Evolutionary conservation across 352 stramenopile species (phyloP), one percentile per base, ranked within the genome.

Genomic region (Phytopythium chamaehyphon): DNA sequence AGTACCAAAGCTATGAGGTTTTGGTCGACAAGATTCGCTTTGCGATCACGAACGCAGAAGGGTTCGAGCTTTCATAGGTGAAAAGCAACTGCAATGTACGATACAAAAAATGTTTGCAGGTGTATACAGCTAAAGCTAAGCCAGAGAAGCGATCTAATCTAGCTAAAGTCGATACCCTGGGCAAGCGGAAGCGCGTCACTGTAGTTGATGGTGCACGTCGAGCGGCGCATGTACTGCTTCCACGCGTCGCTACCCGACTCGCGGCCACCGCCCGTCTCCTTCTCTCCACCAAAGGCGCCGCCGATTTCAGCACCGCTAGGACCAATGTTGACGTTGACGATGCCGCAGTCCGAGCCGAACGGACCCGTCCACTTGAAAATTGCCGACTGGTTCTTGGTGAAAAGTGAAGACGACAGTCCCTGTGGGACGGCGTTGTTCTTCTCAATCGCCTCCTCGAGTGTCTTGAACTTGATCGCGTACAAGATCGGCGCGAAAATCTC

Each of bases 221-320:
- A 95, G n/a, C 90, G 86, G 28, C 90, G 86, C 87, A 97, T 97
- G 85, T 97, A 97, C 67, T 95, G 83, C 77, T 97, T 97, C 90
- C 90, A 97, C 14, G 87, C 69, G 48, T 97, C 90, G 51, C 82
- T 96, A 47, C 90, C 90, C 21, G 82, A 96, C 58, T 97, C 90
- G 45, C 90, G 83, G 44, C 90, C 90, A 10, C 89, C 86, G 18
- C 90, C 90, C 31, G 90, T 97, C 52, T 96, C 87, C 71, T 97
- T 97, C 55, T 97, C 88, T 19, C 90, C 90, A 15, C 90, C 90
- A 50, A 97, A 97, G 15, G 90, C 90, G 39, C 90, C 89, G 23
- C 90, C 90, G 55, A 97, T 97, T 64, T 97, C 90, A 40, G 90
- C 90, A 49, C 90, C 90, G 28, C 83, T 96, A 11, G 89, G 85